Evolutionary conservation across 2,329 filamentous ascomycete species (phyloP), one percentile per base, ranked within the genome.

Genomic region (Nothomitra cinnamomea): DNA sequence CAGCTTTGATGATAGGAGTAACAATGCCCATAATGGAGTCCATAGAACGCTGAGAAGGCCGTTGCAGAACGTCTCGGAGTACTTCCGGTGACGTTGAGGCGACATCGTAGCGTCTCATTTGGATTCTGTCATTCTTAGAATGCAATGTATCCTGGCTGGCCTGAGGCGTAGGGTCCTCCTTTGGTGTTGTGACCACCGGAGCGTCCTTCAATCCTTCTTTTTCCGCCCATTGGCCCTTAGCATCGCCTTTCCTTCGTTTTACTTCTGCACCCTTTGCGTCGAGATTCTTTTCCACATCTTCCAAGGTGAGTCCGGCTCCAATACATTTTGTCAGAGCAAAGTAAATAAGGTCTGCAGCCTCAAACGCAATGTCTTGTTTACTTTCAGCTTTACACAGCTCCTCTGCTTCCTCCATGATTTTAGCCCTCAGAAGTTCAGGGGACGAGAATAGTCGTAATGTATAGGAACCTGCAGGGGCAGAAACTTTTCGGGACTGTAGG

Each of bases 401-500:
- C 63, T 94, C 86, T 0, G 92, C 92, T 67, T 98, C 92, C 68
- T 98, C 92, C 81, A 96, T 94, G 54, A 98, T 95, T 75, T 98
- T 98, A 2, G 92, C 92, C 43, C 86, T 78, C 53, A 95, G 70
- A 54, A 98, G 76, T 66, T 94, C 89, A 60, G 87, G 79, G 58
- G 98, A 92, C 17, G 83, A 89, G 73, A 96, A 98, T 1, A 98
- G 73, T 35, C 90, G 77, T 17, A 88, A 87, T 3, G 92, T 98
- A 67, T 98, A 98, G 12, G 92, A 98, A 1, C 89, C 90, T 58
- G 77, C 77, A 0, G 92, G 90, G 0, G 90, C 89, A 17, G 85
- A 87, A 42, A 77, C 69, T 66, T 92, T 95, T 61, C 92, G 82
- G 41, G 81, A 83, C 58, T 84, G 72, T 13, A 98, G 75, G 0